Evolutionary conservation across 2,329 filamentous ascomycete genomes (phyloP).

Genomic region (Hypoxylon sp.): DNA sequence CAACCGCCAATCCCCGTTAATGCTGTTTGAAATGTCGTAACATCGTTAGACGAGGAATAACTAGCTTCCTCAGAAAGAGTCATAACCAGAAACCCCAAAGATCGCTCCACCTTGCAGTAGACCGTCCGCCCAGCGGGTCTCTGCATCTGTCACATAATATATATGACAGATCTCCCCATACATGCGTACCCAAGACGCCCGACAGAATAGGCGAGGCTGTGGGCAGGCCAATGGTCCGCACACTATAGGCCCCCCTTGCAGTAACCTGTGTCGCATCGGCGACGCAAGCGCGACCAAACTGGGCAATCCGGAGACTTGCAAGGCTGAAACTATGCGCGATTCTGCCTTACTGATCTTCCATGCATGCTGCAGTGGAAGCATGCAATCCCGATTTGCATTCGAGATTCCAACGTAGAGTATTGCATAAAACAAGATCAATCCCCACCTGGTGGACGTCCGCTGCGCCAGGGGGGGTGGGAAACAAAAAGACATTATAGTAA

Average conservation of each 20-base stretch:
- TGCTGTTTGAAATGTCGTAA: constrained; percentile 15
- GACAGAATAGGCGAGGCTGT: constrained; percentile 14
- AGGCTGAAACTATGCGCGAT: constrained; percentile 31
- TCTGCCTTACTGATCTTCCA: constrained; percentile 34
- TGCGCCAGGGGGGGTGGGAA: neutral
- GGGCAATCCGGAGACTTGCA: constrained; percentile 24
- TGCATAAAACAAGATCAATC: constrained; percentile 5
- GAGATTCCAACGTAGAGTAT: constrained; percentile 14
- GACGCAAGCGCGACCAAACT: constrained; percentile 23
- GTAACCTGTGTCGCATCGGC: constrained; percentile 33
- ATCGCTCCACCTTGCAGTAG: constrained; percentile 6
- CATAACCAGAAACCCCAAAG: constrained; percentile 2
- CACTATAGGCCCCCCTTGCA: constrained; percentile 8
- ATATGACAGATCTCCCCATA: constrained; percentile 3
- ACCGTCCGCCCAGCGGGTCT: constrained; percentile 18
- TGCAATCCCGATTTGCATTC: constrained; percentile 25
- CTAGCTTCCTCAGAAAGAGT: neutral
- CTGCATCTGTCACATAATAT: constrained; percentile 5
- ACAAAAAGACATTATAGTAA: constrained; percentile 11
- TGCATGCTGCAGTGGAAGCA: constrained; percentile 35
- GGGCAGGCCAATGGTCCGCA: constrained; percentile 15
- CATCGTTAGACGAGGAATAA: constrained; percentile 19
- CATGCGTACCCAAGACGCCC: constrained; percentile 26
- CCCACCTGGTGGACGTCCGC: neutral
- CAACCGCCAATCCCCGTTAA: neutral